Percentiles rank a stretch among this genome's conserved stretches.
Evolutionary conservation across 2,329 filamentous ascomycete genomes (phyloP).

Genomic region (Harringtonia lauricola): DNA sequence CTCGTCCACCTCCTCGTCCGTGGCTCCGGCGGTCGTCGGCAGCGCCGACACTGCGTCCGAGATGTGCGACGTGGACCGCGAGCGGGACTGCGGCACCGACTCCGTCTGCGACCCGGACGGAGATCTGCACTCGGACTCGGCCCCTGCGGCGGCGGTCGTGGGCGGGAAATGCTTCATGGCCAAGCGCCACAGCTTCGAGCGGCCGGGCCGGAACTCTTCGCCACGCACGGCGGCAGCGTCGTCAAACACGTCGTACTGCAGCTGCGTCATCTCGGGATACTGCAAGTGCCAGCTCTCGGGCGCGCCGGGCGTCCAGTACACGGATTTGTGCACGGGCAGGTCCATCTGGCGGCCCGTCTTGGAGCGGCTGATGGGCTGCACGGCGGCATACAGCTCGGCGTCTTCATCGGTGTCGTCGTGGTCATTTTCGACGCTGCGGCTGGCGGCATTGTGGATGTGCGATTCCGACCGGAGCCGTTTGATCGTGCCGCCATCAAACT

Average conservation of each 20-base stretch:
- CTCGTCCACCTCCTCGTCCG: slow-evolving; percentile 1
- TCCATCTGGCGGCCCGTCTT: slow-evolving; percentile 48
- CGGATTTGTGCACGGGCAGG: slow-evolving; percentile 40
- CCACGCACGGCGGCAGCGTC: slow-evolving; percentile 36
- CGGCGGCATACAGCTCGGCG: slow-evolving; percentile 31
- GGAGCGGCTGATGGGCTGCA: slow-evolving; percentile 37
- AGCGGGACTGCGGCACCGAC: neutral
- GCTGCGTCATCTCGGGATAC: slow-evolving; percentile 53
- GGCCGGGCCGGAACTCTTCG: slow-evolving; percentile 42
- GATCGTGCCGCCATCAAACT: slow-evolving; percentile 33
- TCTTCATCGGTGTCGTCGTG: slow-evolving; percentile 29
- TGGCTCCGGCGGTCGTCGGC: slow-evolving; percentile 9
- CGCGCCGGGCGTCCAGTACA: slow-evolving; percentile 46
- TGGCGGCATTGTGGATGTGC: slow-evolving; percentile 19
- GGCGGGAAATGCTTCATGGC: slow-evolving; percentile 50
- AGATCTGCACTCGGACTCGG: neutral
- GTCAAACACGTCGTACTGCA: slow-evolving; percentile 45
- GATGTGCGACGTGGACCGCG: slow-evolving; percentile 5
- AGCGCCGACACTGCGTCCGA: slow-evolving; percentile 4
- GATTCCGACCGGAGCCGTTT: slow-evolving; percentile 44
- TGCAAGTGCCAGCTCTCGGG: slow-evolving; percentile 46
- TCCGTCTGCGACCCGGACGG: neutral
- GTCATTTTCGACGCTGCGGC: slow-evolving; percentile 19
- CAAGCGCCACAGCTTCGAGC: slow-evolving; percentile 40
- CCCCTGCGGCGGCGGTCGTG: neutral